phyloP scores from a whole-genome alignment of 805 yeast genomes.

The Candida maltosa region DNA sequence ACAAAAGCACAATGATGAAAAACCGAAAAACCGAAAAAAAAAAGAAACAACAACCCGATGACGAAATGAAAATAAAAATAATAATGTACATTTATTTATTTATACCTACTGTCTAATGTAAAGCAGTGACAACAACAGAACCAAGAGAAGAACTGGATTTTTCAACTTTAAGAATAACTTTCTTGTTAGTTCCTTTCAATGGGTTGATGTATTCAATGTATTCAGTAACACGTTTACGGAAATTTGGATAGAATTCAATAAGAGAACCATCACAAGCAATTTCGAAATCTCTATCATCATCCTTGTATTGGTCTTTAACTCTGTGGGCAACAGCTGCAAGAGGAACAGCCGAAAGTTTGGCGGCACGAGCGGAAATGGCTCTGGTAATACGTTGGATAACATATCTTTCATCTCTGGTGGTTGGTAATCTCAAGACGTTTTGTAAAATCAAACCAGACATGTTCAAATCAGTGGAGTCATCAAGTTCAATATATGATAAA shows the following conservation, averaged over 20 bases:
- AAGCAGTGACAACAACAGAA: too few relatives aligned
- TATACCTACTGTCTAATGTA: too few relatives aligned
- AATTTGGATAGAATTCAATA: slow-evolving; percentile 90
- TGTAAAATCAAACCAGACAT: slow-evolving; percentile 68
- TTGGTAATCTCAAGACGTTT: slow-evolving; percentile 66
- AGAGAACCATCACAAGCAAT: slow-evolving; percentile 96
- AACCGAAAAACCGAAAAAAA: too few relatives aligned
- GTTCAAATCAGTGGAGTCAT: slow-evolving; percentile 68
- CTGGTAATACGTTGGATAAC: slow-evolving; percentile 72
- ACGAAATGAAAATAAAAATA: too few relatives aligned
- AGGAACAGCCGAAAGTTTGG: slow-evolving; percentile 83
- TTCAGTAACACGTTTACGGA: slow-evolving; percentile 73
- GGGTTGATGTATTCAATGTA: slow-evolving; percentile 70
- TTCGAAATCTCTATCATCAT: slow-evolving; percentile 64
- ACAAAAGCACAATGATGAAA: too few relatives aligned
- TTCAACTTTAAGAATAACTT: slow-evolving; percentile 74
- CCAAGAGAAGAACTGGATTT: too few relatives aligned
- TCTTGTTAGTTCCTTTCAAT: slow-evolving; percentile 72
- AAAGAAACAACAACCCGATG: too few relatives aligned
- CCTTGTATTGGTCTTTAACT: slow-evolving; percentile 53
- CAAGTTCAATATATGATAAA: slow-evolving; percentile 83
- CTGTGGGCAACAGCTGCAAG: slow-evolving; percentile 81
- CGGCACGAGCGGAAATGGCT: slow-evolving; percentile 86
- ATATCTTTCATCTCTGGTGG: slow-evolving; percentile 66
- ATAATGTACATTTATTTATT: too few relatives aligned